These are phyloP conservation scores for Synchytrium microbalum DNA, from an alignment of 371 early-diverging fungal species.

Conservation along the genomic window DNA sequence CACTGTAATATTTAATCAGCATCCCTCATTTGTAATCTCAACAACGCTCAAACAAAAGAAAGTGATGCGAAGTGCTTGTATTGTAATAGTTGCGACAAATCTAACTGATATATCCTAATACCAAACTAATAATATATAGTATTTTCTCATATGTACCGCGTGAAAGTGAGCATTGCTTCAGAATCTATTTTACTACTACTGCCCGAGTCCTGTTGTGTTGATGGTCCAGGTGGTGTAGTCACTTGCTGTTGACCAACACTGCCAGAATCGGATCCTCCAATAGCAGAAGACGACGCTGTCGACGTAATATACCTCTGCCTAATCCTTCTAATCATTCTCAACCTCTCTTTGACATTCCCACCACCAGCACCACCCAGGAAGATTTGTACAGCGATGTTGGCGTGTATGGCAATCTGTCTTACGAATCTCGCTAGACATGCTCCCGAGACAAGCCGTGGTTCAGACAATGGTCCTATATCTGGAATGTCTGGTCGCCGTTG, in stretches of 20 bases:
- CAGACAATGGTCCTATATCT: conserved; percentile 68
- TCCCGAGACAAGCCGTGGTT: conserved; percentile 75
- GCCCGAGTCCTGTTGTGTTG: not conserved
- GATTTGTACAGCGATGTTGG: conserved; percentile 84
- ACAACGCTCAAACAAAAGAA: no score
- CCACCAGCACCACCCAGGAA: conserved; percentile 34
- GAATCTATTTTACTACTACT: not conserved
- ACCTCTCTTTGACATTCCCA: conserved; percentile 76
- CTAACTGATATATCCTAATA: no score
- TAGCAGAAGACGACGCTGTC: no score
- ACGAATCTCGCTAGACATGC: conserved; percentile 70
- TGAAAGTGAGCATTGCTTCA: not conserved
- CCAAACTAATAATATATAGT: no score
- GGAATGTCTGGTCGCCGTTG: conserved; percentile 59
- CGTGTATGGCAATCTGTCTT: conserved; percentile 77
- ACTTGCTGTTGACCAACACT: not conserved
- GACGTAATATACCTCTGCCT: conserved; percentile 40
- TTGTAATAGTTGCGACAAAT: no score
- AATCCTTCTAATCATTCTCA: conserved; percentile 78
- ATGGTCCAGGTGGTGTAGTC: not conserved
- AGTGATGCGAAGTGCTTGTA: no score
- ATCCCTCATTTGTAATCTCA: no score
- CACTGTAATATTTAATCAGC: no score
- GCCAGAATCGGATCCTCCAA: not conserved
- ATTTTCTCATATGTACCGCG: not conserved